These are phyloP conservation scores for Primulina huaijiensis DNA, from an alignment of 257 asterid species.

Conservation along the genomic window DNA sequence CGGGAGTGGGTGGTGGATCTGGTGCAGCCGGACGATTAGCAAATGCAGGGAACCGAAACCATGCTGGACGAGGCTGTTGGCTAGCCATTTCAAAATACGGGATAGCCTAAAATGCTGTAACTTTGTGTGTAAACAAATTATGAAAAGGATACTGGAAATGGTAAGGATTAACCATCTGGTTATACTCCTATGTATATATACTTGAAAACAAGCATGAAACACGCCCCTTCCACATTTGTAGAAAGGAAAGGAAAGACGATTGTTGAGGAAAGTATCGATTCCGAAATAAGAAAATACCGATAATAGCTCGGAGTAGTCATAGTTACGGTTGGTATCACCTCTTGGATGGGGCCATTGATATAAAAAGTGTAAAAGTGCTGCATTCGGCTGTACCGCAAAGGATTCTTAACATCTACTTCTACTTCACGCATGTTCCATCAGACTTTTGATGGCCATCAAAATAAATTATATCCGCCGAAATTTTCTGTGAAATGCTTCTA, in stretches of 20 bases:
- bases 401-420: background rate
- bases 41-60: conserved; percentile 34
- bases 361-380: conserved; percentile 1
- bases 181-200: conserved; percentile 21
- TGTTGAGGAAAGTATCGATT: conserved; percentile 39
- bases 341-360: conserved; percentile 17
- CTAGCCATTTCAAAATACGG: conserved; percentile 26
- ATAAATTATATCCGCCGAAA: background rate
- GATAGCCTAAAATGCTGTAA: background rate
- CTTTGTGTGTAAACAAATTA: background rate
- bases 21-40: conserved; percentile 26
- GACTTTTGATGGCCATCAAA: background rate
- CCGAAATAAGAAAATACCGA: background rate
- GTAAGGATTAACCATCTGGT: background rate
- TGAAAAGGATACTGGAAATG: background rate
- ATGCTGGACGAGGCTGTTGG: conserved; percentile 40
- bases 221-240: background rate
- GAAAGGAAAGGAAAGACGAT: background rate
- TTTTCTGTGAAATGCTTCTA: background rate
- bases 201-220: conserved; percentile 2
- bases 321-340: conserved; percentile 34
- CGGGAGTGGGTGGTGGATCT: conserved; percentile 15
- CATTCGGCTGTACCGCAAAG: background rate
- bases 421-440: background rate
- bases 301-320: conserved; percentile 15